These are phyloP conservation scores for Verbascum thapsus DNA, from an alignment of 257 asterid genomes.

Conservation along the genomic window DNA sequence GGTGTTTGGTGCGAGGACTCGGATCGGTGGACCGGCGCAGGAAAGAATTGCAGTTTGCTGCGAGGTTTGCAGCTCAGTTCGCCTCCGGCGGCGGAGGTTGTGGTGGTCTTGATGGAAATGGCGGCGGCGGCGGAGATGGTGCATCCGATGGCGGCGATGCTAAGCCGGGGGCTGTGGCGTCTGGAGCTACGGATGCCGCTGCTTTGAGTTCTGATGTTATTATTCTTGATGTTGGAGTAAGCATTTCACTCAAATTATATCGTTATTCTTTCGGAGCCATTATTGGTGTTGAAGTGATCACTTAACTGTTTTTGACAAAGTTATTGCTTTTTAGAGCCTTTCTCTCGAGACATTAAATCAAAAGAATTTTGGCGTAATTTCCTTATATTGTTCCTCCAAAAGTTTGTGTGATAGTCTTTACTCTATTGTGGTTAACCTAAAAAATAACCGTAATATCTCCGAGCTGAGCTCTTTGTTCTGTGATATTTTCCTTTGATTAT, in stretches of 20 bases:
- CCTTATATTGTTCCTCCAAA: not conserved
- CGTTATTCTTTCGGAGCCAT: not conserved
- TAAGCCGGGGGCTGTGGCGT: slow-evolving; percentile 52
- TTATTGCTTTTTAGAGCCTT: not conserved
- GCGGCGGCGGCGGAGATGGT: slow-evolving; percentile 64
- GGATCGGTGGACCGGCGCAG: slow-evolving; percentile 30
- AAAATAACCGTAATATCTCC: no score
- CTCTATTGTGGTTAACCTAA: slow-evolving; percentile 2
- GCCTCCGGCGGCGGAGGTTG: slow-evolving; percentile 75
- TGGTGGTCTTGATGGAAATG: slow-evolving; percentile 61
- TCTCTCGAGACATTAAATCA: no score
- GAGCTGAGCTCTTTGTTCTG: not conserved
- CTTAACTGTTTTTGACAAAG: not conserved
- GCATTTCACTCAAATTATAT: slow-evolving; percentile 26
- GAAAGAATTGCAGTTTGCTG: slow-evolving; percentile 45
- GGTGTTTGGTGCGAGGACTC: slow-evolving; percentile 32
- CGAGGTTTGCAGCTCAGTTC: slow-evolving; percentile 57
- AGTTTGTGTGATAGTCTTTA: slow-evolving; percentile 9
- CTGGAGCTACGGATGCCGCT: slow-evolving; percentile 56
- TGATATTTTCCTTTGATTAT: slow-evolving; percentile 7
- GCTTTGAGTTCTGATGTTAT: slow-evolving; percentile 78
- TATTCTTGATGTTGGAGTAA: slow-evolving; percentile 88
- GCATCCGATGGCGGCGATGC: slow-evolving; percentile 57
- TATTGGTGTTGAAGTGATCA: not conserved
- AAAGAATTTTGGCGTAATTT: no score